Evolutionary conservation across 345 rosid species (phyloP).

Genomic region (Murraya paniculata): DNA sequence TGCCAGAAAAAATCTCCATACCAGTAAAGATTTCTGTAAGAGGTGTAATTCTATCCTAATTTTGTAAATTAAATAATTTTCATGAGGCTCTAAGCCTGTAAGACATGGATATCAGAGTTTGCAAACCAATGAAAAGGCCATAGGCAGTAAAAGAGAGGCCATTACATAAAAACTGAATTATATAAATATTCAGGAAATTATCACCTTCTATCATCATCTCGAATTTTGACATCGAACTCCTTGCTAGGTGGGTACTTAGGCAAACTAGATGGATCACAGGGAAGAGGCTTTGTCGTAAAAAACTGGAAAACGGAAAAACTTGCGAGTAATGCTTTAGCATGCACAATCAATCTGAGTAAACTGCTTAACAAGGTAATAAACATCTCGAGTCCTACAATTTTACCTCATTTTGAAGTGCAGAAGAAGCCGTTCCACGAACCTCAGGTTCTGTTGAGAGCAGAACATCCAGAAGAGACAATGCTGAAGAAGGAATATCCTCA

Average conservation of each 20-base stretch:
- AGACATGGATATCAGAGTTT: not conserved
- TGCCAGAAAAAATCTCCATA: not conserved
- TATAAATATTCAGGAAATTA: not conserved
- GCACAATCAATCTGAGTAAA: not conserved
- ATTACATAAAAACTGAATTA: not conserved
- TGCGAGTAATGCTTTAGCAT: not conserved
- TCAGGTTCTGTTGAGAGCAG: conserved; percentile 54
- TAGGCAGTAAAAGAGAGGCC: not conserved
- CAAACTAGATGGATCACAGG: conserved; percentile 49
- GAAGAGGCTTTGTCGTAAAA: conserved; percentile 48
- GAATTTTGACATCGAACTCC: conserved; percentile 48
- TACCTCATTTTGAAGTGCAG: conserved; percentile 53
- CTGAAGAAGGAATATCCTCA: conserved; percentile 44
- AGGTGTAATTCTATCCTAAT: not conserved
- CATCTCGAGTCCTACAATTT: not conserved
- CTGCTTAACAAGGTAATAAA: not conserved
- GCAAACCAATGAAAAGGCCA: not conserved
- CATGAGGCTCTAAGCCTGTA: not conserved
- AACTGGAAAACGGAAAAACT: conserved; percentile 30
- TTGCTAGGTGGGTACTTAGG: conserved; percentile 56
- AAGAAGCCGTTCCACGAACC: conserved; percentile 39
- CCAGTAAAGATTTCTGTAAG: not conserved
- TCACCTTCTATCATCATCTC: conserved; percentile 47
- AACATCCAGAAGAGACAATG: conserved; percentile 39
- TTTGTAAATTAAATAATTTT: not conserved